Percentiles rank a stretch among this genome's conserved stretches.
phyloP scores from a whole-genome alignment of 2,329 filamentous ascomycete species.

The Trichoderma koningii region DNA sequence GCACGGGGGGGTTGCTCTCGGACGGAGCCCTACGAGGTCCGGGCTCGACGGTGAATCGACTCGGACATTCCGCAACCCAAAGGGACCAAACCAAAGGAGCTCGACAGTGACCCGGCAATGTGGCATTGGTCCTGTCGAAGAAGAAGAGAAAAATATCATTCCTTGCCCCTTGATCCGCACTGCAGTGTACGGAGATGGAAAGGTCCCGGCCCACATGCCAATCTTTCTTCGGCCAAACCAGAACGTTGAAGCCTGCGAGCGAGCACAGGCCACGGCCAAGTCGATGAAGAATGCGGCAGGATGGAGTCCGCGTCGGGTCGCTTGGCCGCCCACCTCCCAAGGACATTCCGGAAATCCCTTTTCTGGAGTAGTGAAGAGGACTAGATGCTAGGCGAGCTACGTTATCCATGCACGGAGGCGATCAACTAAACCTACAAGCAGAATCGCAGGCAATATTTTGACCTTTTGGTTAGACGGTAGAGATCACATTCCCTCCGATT shows the following conservation, averaged over 20 bases:
- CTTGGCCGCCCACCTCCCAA: not conserved
- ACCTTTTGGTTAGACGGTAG: not conserved
- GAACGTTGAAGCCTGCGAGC: not conserved
- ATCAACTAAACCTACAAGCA: not conserved
- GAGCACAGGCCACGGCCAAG: not conserved
- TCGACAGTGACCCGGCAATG: not conserved
- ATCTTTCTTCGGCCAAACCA: not conserved
- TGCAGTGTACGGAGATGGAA: not conserved
- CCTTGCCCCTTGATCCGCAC: not conserved
- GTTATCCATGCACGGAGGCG: not conserved
- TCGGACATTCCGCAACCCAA: not conserved
- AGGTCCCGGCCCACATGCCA: not conserved
- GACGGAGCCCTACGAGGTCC: constrained; percentile 13
- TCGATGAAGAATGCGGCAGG: not conserved
- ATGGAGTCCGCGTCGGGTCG: not conserved
- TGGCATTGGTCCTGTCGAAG: not conserved
- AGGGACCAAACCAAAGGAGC: not conserved
- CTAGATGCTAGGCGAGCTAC: not conserved
- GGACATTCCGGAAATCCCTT: not conserved
- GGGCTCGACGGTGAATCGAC: not conserved
- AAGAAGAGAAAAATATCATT: not conserved
- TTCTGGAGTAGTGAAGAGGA: not conserved
- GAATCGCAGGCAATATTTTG: not conserved
- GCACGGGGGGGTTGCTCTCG: constrained; percentile 1
- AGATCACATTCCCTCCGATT: not conserved